Evolutionary conservation across 1,139 yeast species (phyloP), one percentile per base, ranked within the genome.

Genomic region (Hemisphaericaspora xylofermentans): DNA sequence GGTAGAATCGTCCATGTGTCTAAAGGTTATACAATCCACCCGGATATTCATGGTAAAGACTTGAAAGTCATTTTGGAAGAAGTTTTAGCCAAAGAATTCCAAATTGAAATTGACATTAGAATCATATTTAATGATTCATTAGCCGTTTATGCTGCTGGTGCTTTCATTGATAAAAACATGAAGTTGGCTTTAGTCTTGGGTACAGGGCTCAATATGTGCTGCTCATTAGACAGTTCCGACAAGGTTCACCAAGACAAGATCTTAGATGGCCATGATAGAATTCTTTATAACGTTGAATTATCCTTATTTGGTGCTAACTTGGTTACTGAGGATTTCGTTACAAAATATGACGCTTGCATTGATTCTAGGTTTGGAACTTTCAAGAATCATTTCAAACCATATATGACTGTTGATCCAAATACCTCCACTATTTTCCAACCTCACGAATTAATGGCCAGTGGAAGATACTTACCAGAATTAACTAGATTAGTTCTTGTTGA

Each of bases 401-500:
- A 59, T 53, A 61, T 68, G 69, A 45, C 52, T 6, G 46, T 55
- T 6, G 75, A 68, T 43, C 64, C 65, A 3, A 32, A 33, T 3
- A 51, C 58, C n/a, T 46, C 57, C 15, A 55, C 58, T 8, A 61
- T 76, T 30, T 73, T 75, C 52, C 84, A 79, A 53, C 84, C 84
- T 1, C 58, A 71, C 35, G 84, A 79, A 53, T 60, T 74, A 44
- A 61, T 77, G 65, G 69, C 80, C 29, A 66, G 79, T 37, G 84
- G 84, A 1, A 61, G 84, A 49, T 79, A 79, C 55, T 62, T 79
- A 40, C 78, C 80, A 9, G 84, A 79, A 51, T 56, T 78, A 43
- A 59, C 74, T 5, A 60, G 84, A 36, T 58, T 74, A 41, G 67
- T 67, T 2, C 41, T 76, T 32, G 52, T 63, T 24, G 74, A 68